Evolutionary conservation across 108 stramenopile genomes (phyloP).

Genomic region (Cyclotella kingstonii): DNA sequence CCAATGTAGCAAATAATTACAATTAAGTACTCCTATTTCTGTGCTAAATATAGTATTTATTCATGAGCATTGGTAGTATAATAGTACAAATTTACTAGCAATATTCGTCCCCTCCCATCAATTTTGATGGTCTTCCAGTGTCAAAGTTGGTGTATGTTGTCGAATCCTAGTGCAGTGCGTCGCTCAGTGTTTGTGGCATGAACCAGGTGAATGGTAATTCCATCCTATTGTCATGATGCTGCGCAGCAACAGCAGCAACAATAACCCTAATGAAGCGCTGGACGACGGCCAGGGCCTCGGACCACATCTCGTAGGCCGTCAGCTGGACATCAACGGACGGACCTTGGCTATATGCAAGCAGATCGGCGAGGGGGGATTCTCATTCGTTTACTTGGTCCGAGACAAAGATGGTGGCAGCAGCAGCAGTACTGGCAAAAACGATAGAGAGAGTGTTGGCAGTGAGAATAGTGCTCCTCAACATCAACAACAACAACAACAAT

Average conservation of each 20-base stretch:
- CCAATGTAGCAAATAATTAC: too few relatives aligned
- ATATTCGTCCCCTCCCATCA: too few relatives aligned
- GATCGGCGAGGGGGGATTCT: constrained; percentile 93
- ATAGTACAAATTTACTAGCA: too few relatives aligned
- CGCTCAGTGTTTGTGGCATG: too few relatives aligned
- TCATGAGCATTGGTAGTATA: too few relatives aligned
- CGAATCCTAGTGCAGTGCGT: too few relatives aligned
- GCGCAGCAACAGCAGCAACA: constrained; percentile 3
- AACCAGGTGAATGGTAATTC: too few relatives aligned
- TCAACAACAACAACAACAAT: constrained; percentile 6
- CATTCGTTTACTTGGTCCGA: constrained; percentile 88
- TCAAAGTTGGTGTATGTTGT: too few relatives aligned
- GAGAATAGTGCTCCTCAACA: neutral
- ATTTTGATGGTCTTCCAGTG: too few relatives aligned
- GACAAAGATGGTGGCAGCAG: constrained; percentile 35
- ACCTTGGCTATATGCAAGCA: constrained; percentile 52
- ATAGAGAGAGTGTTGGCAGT: constrained; percentile 11
- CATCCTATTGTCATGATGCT: neutral
- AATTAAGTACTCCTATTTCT: too few relatives aligned
- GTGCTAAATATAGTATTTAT: too few relatives aligned
- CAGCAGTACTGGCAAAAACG: constrained; percentile 6
- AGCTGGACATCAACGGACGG: constrained; percentile 51
- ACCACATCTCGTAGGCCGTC: constrained; percentile 66
- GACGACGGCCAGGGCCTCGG: constrained; percentile 56
- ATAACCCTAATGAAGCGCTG: constrained; percentile 4